Base-by-base conservation (phyloP, 208 protist genomes). In the Crithidia brevicula region DNA sequence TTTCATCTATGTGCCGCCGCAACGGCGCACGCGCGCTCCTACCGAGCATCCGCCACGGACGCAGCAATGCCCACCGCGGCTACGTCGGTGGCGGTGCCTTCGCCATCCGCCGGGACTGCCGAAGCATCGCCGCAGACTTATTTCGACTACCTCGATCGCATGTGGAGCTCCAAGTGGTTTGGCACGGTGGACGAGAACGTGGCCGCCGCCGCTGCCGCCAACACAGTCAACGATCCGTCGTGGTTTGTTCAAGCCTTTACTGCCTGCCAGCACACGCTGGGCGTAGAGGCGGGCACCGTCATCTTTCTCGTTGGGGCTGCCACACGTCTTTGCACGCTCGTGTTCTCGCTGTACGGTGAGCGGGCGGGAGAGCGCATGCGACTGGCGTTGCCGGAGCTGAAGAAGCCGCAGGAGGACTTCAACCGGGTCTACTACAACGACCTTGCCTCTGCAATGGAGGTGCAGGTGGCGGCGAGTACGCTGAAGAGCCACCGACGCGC, bases 291-390 rank as follows among this genome's bases (percentile, higher is more conserved):
- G 15, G 83, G 82, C 13, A 59, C 69, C 22, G 52, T 88, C 22
- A 46, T 96, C 18, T 22, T 93, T 27, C 46, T 86, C 47, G 63
- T 83, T 36, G 91, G 91, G 15, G 79, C 63, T 25, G 33, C 77
- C 16, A 85, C 74, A 25, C 86, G 91, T 22, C 63, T 94, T 13
- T 56, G 73, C 36, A 93, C 88, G 23, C 78, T 96, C 23, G 60
- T 52, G 57, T 83, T 89, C 62, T 91, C 89, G 3, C 67, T 96
- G n/a, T 92, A 92, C 67, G 88, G 85, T n/a, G 91, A 96, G 57
- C 84, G 91, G 7, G 88, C 91, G 0, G 74, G 77, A 20, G 80
- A 82, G 52, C 76, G 88, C 40, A 92, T 96, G 91, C 86, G 83
- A 57, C 73, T 81, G 18, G 91, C 89, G 15, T 76, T 93, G 51